Evolutionary conservation across 176 grass and related monocot species (phyloP).

Genomic region (Eragrostis nindensis): DNA sequence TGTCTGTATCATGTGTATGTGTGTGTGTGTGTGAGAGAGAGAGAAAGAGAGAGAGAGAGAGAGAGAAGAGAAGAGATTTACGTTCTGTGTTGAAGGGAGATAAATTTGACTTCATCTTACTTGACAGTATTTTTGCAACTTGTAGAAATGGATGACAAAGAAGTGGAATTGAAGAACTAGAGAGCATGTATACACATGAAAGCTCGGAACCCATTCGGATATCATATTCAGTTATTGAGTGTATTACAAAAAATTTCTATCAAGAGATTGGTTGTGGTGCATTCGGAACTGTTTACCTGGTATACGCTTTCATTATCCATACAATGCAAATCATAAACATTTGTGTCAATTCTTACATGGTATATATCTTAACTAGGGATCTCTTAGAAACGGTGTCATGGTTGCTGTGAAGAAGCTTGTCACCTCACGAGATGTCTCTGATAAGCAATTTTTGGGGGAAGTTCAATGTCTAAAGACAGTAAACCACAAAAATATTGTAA

Average conservation of each 20-base stretch:
- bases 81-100: no score
- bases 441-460: neutral
- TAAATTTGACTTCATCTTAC: neutral
- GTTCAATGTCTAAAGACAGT: neutral
- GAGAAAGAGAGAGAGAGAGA: no score
- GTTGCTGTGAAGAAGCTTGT: slow-evolving; percentile 7
- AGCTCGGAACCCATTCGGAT: neutral
- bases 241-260: neutral
- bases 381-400: neutral
- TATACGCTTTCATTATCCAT: neutral
- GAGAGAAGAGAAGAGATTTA: no score
- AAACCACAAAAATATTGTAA: neutral
- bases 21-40: no score
- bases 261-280: neutral
- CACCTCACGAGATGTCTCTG: neutral
- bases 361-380: neutral
- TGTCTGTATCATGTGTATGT: no score
- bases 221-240: neutral
- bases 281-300: neutral
- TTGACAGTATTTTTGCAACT: no score
- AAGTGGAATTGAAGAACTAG: neutral
- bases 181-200: neutral
- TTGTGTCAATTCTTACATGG: no score
- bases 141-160: neutral
- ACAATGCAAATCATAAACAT: no score